Base-by-base conservation (phyloP, 257 asterid species). In the Leonotis leonurus region DNA sequence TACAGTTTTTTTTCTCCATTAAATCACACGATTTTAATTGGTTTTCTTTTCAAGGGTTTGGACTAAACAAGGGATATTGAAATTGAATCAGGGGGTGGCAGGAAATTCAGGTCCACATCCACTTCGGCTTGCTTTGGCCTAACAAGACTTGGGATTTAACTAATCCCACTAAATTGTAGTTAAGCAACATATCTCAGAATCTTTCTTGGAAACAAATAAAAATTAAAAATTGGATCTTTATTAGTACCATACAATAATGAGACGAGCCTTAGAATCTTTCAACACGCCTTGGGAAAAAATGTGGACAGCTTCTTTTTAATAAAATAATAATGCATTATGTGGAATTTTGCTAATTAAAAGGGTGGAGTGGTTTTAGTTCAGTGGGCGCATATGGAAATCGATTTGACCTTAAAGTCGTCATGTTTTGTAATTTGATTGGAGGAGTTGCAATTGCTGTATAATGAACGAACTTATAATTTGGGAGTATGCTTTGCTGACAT, bases 11-110 rank as follows among this genome's bases (percentile, higher is more conserved):
- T 57, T n/a, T n/a, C n/a, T n/a, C n/a, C n/a, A n/a, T n/a, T 24
- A 37, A 24, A 37, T 58, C 64, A 58, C 25, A 63, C 18, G 62
- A 3, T 43, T 39, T 14, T 41, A 16, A 43, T 6, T 41, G 20
- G 0, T 39, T 13, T 39, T 51, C n/a, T 49, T 14, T 35, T 36
- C 51, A 50, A 21, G 16, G 46, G 48, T 49, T 52, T 12, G 11
- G 16, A 26, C 26, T 65, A 65, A 54, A 65, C 56, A 14, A 32
- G 21, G 70, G 56, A 21, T 11, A 21, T 12, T 8, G n/a, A n/a
- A n/a, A n/a, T n/a, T n/a, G n/a, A 52, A 65, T 37, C 62, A 20
- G 64, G 63, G 71, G 71, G 64, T 65, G 56, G 8, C 44, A 53
- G 56, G 55, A 65, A 39, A 37, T 53, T 27, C 44, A 53, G 30